Evolutionary conservation across 163 green algal genomes (phyloP), one percentile per base, ranked within the genome.

Genomic region (Volvox carteri): DNA sequence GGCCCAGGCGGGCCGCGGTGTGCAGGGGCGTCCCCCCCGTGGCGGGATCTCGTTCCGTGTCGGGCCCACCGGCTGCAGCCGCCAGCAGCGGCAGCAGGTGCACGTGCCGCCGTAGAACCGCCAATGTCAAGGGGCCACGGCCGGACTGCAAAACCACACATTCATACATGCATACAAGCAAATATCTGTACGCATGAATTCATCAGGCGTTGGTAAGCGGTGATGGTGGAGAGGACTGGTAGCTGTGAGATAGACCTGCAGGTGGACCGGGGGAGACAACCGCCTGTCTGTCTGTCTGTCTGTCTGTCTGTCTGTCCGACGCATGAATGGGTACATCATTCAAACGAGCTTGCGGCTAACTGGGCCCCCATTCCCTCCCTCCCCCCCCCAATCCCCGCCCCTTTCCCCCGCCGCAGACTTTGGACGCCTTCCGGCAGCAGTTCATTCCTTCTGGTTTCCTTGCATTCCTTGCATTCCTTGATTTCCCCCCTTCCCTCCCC

Each of bases 11-110:
- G 14, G 84, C 84, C 1, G 84, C 84, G 8, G 33, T 42, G 72
- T 89, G 84, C 37, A 89, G 72, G 21, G 84, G 21, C 4, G 84
- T 89, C 50, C 50, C 84, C 25, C 84, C 84, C 9, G 70, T 68
- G 70, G 70, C 84, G 19, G 84, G 70, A 73, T 89, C 52, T n/a
- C 70, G 70, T 41, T 75, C 48, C 54, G 67, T 39, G n/a, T 25
- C 58, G 42, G 41, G 54, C 39, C 58, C 42, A 28, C 54, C 70
- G 84, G 46, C 41, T 5, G 84, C 70, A 52, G 44, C n/a, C 8
- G 39, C 16, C 67, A 88, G 68, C 33, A 74, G 67, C 35, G 83
- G 83, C 68, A 88, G 67, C 67, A 88, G 52, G 50, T 88, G 68
- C 16, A 37, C 23, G 46, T 88, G 83, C 9, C 28, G 44, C 19